phyloP scores from a whole-genome alignment of 352 stramenopile species.

The Phytophthora syringae region DNA sequence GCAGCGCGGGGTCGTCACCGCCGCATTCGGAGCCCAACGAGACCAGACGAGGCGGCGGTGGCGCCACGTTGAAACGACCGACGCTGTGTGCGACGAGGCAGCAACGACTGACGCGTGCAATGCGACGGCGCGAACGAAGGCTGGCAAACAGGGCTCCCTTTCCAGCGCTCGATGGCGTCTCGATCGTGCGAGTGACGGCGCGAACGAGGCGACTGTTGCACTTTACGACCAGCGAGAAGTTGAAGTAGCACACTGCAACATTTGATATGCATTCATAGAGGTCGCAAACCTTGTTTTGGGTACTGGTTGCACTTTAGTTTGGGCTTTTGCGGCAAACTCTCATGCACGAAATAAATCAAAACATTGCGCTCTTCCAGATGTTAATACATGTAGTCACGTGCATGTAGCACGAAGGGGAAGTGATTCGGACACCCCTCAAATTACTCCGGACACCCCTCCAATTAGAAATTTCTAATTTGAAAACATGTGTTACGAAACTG shows the following conservation, averaged over 20 bases:
- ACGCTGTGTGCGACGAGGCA: constrained; percentile 28
- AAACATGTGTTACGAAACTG: no score
- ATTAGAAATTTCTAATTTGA: no score
- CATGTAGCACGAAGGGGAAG: no score
- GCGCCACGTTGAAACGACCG: constrained; percentile 23
- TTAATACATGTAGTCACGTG: no score
- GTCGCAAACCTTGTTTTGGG: constrained; percentile 9
- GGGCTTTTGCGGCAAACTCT: no score
- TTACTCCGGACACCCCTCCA: no score
- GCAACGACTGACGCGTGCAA: constrained; percentile 5
- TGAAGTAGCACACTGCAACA: constrained; percentile 23
- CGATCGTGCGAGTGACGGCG: constrained; percentile 5
- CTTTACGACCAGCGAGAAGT: constrained; percentile 33
- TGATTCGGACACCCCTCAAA: no score
- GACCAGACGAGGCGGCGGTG: constrained; percentile 33
- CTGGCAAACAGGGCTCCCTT: constrained; percentile 13
- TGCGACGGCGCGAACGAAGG: constrained; percentile 18
- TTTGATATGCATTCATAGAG: constrained; percentile 8
- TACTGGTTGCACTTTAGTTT: constrained; percentile 7
- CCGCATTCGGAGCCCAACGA: constrained; percentile 1
- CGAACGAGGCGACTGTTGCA: constrained; percentile 5
- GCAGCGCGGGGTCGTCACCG: constrained; percentile 11
- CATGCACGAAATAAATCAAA: no score
- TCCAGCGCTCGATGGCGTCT: no score
- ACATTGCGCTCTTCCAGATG: no score